Evolutionary conservation across 139 green algal genomes (phyloP), one percentile per base, ranked within the genome.

Genomic region (Picochlorum sp.): DNA sequence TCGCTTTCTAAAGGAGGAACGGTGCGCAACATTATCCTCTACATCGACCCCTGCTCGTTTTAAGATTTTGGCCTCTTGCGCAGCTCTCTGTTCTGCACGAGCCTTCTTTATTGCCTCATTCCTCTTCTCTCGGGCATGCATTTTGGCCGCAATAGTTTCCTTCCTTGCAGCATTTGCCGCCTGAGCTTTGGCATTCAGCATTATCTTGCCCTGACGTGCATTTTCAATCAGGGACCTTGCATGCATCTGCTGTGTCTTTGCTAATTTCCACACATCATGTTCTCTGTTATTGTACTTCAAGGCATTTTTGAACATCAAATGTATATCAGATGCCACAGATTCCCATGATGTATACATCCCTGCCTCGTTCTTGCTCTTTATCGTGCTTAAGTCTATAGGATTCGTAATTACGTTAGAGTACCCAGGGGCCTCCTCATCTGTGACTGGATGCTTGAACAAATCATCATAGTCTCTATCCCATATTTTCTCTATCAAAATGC

Each of bases 331-430:
- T 41, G 69, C 52, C 44, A 85, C 66, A n/a, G 56, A 54, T 14
- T 77, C 64, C 72, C 76, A 89, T 45, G 26, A 62, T n/a, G 10
- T 45, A 75, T 89, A 89, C 9, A 15, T 13, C 1, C 26, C 26
- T 23, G 13, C 26, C 18, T 72, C 51, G 23, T 88, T 45, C 64
- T 85, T 85, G 51, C 71, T 49, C 11, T 71, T 68, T 61, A 95
- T 88, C 8, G 81, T 91, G 2, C 55, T 73, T 44, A 95, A 82
- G 70, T 93, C 87, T 87, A 95, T 95, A 23, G 85, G 83, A 23
- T 83, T 45, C 56, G 85, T 82, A 60, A 95, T 83, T 23, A 85
- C 65, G 7, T 24, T 37, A 52, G 60, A 79, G 73, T 89, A 89
- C 30, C 65, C 64, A 4, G 82, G 82, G 14, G 82, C 82, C 71